Evolutionary conservation across 139 green algal genomes (phyloP).

Genomic region (Penium margaritaceum): DNA sequence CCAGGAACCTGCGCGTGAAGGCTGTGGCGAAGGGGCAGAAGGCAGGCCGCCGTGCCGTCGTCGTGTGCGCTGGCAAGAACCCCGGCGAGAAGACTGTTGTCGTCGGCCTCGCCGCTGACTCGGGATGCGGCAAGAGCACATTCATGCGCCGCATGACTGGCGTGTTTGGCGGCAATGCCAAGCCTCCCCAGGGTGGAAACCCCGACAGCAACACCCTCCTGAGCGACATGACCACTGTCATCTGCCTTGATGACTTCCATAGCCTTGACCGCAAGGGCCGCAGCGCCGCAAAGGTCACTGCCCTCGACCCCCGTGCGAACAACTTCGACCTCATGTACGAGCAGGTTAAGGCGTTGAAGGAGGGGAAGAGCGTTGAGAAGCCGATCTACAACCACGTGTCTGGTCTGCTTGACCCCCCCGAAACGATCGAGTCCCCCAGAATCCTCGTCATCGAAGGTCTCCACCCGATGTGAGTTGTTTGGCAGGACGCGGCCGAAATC

Average conservation of each 20-base stretch:
- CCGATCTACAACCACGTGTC: slow-evolving; percentile 99
- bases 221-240: slow-evolving; percentile 95
- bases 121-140: slow-evolving; percentile 98
- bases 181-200: slow-evolving; percentile 77
- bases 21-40: too few species aligned
- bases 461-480: slow-evolving; percentile 64
- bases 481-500: slow-evolving; percentile 37
- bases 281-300: slow-evolving; percentile 82
- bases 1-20: too few species aligned
- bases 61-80: too few species aligned
- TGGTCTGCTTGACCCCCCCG: slow-evolving; percentile 86
- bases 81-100: slow-evolving; percentile 66
- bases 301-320: slow-evolving; percentile 85
- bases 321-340: slow-evolving; percentile 99
- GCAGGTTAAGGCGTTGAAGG: slow-evolving; percentile 91
- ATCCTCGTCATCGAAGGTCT: slow-evolving; percentile 94
- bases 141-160: slow-evolving; percentile 99
- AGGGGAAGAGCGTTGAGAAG: slow-evolving; percentile 94
- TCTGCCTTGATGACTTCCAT: slow-evolving; percentile 99
- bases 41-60: too few species aligned
- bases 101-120: slow-evolving; percentile 94
- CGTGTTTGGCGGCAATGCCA: slow-evolving; percentile 86
- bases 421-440: slow-evolving; percentile 79
- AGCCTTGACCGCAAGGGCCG: slow-evolving; percentile 83
- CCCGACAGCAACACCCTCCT: slow-evolving; percentile 96